Conservation (phyloP, 225 moss, liverwort and hornwort species). For the Lunularia cruciata region DNA sequence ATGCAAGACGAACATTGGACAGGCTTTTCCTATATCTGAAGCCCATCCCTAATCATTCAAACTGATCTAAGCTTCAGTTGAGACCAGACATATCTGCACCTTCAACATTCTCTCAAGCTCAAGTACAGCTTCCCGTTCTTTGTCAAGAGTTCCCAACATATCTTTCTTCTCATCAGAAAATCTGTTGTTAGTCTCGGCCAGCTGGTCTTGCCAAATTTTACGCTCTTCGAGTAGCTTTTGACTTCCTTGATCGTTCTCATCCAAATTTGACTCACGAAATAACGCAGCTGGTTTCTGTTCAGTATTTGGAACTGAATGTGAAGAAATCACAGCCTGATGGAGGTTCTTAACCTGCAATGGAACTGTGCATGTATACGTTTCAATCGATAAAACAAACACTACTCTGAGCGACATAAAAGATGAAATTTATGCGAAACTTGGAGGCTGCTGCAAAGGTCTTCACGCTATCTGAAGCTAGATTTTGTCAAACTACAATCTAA, state of each 20-base stretch:
- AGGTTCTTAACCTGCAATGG: conserved; percentile 42
- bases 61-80: too few species aligned
- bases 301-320: conserved; percentile 25
- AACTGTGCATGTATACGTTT: conserved; percentile 12
- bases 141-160: conserved; percentile 28
- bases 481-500: not conserved
- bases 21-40: too few species aligned
- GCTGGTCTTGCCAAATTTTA: conserved; percentile 43
- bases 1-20: too few species aligned
- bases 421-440: too few species aligned
- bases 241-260: conserved; percentile 44
- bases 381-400: not conserved
- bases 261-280: conserved; percentile 23
- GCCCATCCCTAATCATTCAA: not conserved
- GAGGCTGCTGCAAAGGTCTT: not conserved
- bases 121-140: conserved; percentile 20
- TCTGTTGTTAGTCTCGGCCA: conserved; percentile 31
- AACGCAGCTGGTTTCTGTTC: conserved; percentile 13
- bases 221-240: conserved; percentile 38
- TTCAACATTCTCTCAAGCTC: conserved; percentile 36
- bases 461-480: not conserved
- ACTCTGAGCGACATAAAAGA: too few species aligned
- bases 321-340: conserved; percentile 46
- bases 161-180: conserved; percentile 37
- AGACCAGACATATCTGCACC: conserved; percentile 21